Conservation (phyloP, 176 grass and related monocot genomes). For the Alopecurus myosuroides region DNA sequence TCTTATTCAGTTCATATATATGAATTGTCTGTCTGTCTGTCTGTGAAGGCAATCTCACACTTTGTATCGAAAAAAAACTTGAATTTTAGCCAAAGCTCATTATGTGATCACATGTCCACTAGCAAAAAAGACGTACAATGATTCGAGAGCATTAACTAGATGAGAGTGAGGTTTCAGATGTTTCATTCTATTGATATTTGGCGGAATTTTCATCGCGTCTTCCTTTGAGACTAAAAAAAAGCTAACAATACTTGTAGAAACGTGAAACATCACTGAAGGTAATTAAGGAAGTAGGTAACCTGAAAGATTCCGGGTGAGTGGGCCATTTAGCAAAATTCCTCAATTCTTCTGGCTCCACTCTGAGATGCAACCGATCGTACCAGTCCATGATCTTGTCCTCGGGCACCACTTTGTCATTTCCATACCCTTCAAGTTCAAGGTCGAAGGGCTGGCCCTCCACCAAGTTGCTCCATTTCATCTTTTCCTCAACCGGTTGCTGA, state of each 20-base stretch:
- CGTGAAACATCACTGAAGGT: not conserved
- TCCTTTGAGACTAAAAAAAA: not conserved
- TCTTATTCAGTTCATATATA: not conserved
- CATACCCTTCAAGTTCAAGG: not conserved
- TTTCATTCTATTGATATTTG: not conserved
- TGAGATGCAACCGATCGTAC: not conserved
- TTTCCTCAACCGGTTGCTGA: not conserved
- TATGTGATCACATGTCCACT: not conserved
- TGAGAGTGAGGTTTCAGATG: not conserved
- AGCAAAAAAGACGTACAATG: not conserved
- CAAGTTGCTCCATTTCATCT: not conserved
- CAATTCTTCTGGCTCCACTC: not conserved
- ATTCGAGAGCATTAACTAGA: not conserved
- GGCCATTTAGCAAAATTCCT: not conserved
- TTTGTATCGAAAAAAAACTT: not conserved
- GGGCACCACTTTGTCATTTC: not conserved
- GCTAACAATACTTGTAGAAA: not conserved
- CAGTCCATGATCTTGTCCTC: not conserved
- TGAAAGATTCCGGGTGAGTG: not conserved
- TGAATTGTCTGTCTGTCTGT: too few species aligned
- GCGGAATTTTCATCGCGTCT: not conserved
- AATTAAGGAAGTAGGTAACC: not conserved
- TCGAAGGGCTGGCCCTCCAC: too few species aligned
- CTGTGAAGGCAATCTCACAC: too few species aligned
- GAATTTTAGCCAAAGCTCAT: not conserved